Percentiles rank a stretch among this genome's conserved stretches.
phyloP scores from a whole-genome alignment of 352 stramenopile genomes.

The Phytopythium oedochilum region DNA sequence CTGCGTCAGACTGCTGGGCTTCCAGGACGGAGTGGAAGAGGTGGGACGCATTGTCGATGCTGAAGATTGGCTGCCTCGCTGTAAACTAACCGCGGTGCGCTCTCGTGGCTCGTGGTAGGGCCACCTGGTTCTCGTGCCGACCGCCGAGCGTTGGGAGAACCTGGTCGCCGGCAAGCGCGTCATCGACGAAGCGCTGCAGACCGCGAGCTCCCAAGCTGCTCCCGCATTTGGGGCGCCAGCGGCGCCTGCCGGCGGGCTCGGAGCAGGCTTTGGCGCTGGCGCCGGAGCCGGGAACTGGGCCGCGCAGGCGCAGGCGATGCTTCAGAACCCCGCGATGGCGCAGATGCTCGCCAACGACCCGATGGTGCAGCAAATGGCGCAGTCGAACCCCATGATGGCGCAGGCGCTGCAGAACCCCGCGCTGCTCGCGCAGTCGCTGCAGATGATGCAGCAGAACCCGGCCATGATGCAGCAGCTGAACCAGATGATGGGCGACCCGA shows the following conservation, averaged over 20 bases:
- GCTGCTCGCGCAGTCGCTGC: constrained; percentile 59
- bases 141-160: constrained; percentile 69
- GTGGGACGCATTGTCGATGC: constrained; percentile 14
- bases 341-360: constrained; percentile 64
- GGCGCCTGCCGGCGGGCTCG: constrained; percentile 10
- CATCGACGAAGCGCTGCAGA: constrained; percentile 39
- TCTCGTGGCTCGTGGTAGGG: no score
- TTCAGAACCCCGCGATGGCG: constrained; percentile 73
- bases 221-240: constrained; percentile 9
- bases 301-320: constrained; percentile 51
- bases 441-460: constrained; percentile 70
- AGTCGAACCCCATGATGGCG: constrained; percentile 72
- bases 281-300: constrained; percentile 29
- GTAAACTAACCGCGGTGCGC: no score
- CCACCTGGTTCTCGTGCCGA: constrained; percentile 65
- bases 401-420: constrained; percentile 76
- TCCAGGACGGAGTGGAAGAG: constrained; percentile 62
- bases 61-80: no score
- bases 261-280: constrained; percentile 8
- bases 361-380: constrained; percentile 78
- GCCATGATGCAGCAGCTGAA: constrained; percentile 77
- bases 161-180: constrained; percentile 59
- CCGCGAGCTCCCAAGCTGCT: constrained; percentile 5
- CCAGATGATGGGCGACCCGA: constrained; percentile 79
- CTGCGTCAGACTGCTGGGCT: constrained; percentile 61